Percentiles rank a stretch among this genome's conserved stretches.
Evolutionary conservation across 2,329 filamentous ascomycete species (phyloP).

Genomic region (Curvularia verruculosa): DNA sequence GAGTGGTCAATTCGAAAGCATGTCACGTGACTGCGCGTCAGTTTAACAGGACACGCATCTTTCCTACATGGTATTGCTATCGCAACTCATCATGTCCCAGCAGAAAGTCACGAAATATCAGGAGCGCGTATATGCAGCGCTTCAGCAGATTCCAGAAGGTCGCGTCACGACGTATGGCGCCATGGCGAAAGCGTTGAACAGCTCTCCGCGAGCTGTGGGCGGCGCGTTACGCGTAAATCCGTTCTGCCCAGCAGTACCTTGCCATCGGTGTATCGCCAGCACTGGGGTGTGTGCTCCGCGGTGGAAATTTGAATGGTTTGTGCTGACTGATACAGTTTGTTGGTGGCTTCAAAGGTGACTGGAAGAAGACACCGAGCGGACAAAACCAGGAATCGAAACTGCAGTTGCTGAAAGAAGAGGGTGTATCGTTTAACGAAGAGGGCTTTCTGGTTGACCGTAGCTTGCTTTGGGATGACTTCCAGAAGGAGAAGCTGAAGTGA

Average conservation of each 20-base stretch:
- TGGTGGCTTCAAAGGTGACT: constrained; percentile 73
- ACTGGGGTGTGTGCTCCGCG: constrained; percentile 59
- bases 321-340: constrained; percentile 49
- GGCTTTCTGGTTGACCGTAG: constrained; percentile 63
- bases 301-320: too few relatives aligned
- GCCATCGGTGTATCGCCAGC: constrained; percentile 78
- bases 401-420: constrained; percentile 65
- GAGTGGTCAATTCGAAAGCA: constrained; percentile 42
- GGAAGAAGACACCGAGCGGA: constrained; percentile 66
- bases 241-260: constrained; percentile 81
- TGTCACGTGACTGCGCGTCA: constrained; percentile 40
- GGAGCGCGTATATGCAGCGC: constrained; percentile 67
- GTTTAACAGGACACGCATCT: constrained; percentile 3
- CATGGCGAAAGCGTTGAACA: constrained; percentile 69
- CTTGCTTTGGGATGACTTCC: constrained; percentile 55
- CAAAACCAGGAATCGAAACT: constrained; percentile 70
- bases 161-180: constrained; percentile 78
- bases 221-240: constrained; percentile 79
- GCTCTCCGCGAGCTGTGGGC: constrained; percentile 77
- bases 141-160: constrained; percentile 78
- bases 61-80: not conserved
- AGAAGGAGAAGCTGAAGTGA: constrained; percentile 32
- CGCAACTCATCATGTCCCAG: constrained; percentile 22
- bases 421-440: constrained; percentile 66
- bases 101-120: constrained; percentile 46